phyloP scores from a whole-genome alignment of 176 grass and related monocot species.

The Avena eriantha region DNA sequence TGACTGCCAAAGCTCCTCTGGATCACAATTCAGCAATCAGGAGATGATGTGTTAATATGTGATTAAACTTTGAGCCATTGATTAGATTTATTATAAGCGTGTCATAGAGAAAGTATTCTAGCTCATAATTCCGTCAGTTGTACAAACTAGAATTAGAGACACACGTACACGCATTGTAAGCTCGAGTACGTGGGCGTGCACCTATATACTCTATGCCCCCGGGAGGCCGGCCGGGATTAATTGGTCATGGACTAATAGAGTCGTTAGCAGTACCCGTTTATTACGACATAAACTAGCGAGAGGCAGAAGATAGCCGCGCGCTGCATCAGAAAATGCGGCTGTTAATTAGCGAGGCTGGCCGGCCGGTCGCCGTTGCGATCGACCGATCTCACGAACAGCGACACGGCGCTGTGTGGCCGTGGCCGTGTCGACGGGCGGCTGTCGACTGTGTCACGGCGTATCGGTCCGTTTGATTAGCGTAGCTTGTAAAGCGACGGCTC shows the following conservation, averaged over 20 bases:
- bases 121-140: too few relatives aligned
- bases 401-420: constrained; percentile 16
- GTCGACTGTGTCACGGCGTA: neutral
- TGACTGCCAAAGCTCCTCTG: too few relatives aligned
- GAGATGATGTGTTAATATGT: too few relatives aligned
- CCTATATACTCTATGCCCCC: too few relatives aligned
- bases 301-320: neutral
- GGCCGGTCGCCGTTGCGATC: neutral
- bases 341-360: neutral
- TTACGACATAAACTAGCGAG: neutral
- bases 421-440: neutral
- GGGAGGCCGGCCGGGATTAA: too few relatives aligned
- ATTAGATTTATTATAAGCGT: too few relatives aligned
- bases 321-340: constrained; percentile 10
- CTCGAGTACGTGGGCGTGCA: neutral
- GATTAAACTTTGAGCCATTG: too few relatives aligned
- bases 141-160: too few relatives aligned
- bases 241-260: neutral
- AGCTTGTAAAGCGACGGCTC: neutral
- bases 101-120: too few relatives aligned
- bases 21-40: too few relatives aligned
- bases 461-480: neutral
- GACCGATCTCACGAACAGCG: neutral
- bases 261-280: neutral
- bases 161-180: neutral